A percentile compares a stretch with the other conserved stretches of the same genome.
Conservation (phyloP, 2,329 filamentous ascomycete genomes). For the Ceratocystis eucalypticola region DNA sequence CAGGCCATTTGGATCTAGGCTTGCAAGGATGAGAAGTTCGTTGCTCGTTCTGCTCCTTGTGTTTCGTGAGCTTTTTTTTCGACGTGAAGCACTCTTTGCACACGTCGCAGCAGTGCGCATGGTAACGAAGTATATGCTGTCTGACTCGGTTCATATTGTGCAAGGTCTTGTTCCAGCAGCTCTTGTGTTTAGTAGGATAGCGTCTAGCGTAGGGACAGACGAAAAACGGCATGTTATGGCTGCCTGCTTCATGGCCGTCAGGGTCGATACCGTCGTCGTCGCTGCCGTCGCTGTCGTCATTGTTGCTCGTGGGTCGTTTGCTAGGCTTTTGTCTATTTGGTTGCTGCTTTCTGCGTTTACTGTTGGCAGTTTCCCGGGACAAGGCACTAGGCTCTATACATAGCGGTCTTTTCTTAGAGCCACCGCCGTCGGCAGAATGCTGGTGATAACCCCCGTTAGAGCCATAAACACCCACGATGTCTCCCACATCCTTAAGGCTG, state of each 20-base stretch:
- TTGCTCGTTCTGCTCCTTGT: too few species aligned
- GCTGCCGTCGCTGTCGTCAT: not conserved
- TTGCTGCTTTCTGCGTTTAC: not conserved
- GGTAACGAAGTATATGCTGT: not conserved
- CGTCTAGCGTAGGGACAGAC: not conserved
- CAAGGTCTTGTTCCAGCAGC: not conserved
- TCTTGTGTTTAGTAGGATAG: too few species aligned
- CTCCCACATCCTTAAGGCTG: fast-evolving
- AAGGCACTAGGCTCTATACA: too few species aligned
- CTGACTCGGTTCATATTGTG: not conserved
- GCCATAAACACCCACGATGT: too few species aligned
- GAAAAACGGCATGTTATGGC: not conserved
- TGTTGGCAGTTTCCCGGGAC: not conserved
- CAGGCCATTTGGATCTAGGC: too few species aligned
- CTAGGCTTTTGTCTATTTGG: not conserved
- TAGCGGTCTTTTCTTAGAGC: not conserved
- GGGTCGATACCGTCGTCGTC: not conserved
- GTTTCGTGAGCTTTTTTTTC: not conserved
- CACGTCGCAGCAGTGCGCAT: not conserved
- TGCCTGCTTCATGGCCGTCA: not conserved
- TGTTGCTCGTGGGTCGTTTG: not conserved
- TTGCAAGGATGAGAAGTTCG: too few species aligned
- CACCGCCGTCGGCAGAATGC: not conserved
- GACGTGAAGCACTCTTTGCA: not conserved
- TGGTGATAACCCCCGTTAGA: not conserved